Evolutionary conservation across 106 monocot species (phyloP).

Genomic region (Apostasia ramifera): DNA sequence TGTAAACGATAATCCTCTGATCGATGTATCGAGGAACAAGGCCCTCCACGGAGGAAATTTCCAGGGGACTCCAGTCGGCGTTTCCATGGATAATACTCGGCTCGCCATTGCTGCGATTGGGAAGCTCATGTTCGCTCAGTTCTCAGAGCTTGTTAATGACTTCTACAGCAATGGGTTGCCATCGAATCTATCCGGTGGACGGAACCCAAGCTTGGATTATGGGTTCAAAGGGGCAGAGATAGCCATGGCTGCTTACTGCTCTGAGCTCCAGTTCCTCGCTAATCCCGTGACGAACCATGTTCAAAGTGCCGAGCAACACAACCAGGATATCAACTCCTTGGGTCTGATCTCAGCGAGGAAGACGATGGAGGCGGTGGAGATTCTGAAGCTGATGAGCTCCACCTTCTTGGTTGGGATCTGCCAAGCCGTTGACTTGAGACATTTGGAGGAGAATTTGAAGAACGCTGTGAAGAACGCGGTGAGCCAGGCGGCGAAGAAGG

Average conservation of each 20-base stretch:
- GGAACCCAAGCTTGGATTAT: background rate
- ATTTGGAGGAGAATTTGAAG: slow-evolving; percentile 29
- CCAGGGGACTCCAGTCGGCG: slow-evolving; percentile 30
- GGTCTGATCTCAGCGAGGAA: slow-evolving; percentile 31
- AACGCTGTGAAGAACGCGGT: slow-evolving; percentile 24
- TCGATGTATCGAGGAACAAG: slow-evolving; percentile 20
- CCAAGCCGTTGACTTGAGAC: slow-evolving; percentile 29
- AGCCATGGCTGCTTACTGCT: slow-evolving; percentile 36
- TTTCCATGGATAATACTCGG: slow-evolving; percentile 17
- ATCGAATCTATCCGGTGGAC: slow-evolving; percentile 16
- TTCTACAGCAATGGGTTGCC: slow-evolving; percentile 29
- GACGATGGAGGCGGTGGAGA: slow-evolving; percentile 26
- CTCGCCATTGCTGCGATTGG: too few relatives aligned
- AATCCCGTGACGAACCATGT: slow-evolving; percentile 37
- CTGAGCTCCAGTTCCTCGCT: slow-evolving; percentile 34
- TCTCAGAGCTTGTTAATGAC: background rate
- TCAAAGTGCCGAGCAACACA: slow-evolving; percentile 7
- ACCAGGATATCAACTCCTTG: slow-evolving; percentile 42
- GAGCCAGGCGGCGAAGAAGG: slow-evolving; percentile 13
- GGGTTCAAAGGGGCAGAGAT: slow-evolving; percentile 38
- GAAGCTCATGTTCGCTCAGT: too few relatives aligned
- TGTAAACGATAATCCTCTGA: slow-evolving; percentile 5
- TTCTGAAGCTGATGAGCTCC: slow-evolving; percentile 23
- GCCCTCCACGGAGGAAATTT: slow-evolving; percentile 36
- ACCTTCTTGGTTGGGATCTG: slow-evolving; percentile 26